Evolutionary conservation across 805 yeast species (phyloP).

Genomic region (Nakazawaea wyomingensis): DNA sequence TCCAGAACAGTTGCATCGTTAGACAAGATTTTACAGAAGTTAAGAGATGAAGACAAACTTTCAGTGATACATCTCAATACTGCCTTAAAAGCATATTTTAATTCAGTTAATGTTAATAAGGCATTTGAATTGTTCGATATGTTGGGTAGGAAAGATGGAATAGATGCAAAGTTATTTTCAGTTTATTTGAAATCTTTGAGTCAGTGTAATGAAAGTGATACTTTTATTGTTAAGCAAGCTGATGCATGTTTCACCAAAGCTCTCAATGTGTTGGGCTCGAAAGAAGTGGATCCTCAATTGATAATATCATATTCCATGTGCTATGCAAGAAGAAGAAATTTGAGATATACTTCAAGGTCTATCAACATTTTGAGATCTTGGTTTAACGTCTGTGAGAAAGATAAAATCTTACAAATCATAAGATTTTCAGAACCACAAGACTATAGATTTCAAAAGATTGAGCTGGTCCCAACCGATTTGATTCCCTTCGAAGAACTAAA

Average conservation of each 20-base stretch:
- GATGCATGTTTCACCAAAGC: slow-evolving; percentile 2
- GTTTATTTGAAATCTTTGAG: slow-evolving; percentile 6
- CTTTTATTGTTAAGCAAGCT: slow-evolving; percentile 1
- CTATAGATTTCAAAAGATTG: not conserved
- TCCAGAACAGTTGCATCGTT: slow-evolving; percentile 29
- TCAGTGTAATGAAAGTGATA: not conserved
- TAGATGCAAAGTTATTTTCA: slow-evolving; percentile 9
- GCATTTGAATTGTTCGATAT: slow-evolving; percentile 35
- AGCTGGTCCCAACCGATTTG: not conserved
- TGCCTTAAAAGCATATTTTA: slow-evolving; percentile 37
- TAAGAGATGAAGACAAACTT: slow-evolving; percentile 23
- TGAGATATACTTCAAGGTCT: slow-evolving; percentile 5
- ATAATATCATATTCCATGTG: slow-evolving; percentile 3
- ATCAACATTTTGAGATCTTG: slow-evolving; percentile 7
- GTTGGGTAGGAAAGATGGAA: slow-evolving; percentile 7
- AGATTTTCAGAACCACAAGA: slow-evolving; percentile 8
- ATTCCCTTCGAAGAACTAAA: slow-evolving; percentile 2
- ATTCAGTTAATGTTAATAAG: slow-evolving; percentile 31
- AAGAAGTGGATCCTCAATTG: slow-evolving; percentile 5
- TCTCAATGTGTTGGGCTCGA: not conserved
- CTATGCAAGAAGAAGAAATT: slow-evolving; percentile 4
- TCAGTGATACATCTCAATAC: slow-evolving; percentile 42
- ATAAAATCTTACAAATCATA: slow-evolving; percentile 1
- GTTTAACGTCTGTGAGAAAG: slow-evolving; percentile 11
- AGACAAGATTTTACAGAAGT: slow-evolving; percentile 25